Evolutionary conservation across 2,329 filamentous ascomycete genomes (phyloP).

Genomic region (Stagonosporopsis tanaceti): DNA sequence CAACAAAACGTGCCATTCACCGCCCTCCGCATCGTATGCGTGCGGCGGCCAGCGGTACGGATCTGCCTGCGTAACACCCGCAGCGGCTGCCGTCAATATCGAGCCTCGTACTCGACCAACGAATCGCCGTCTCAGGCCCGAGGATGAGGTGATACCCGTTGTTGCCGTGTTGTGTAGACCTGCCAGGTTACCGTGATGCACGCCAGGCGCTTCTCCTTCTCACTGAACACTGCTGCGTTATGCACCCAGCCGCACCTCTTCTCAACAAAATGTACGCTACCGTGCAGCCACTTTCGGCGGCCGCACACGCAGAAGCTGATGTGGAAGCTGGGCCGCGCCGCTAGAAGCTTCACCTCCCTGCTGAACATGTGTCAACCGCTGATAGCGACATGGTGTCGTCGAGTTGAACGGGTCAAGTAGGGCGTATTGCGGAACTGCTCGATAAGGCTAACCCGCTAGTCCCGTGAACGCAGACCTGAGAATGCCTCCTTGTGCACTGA

Average conservation of each 20-base stretch:
- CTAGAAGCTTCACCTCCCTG: conserved; percentile 9
- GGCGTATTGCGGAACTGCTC: conserved; percentile 10
- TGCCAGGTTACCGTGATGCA: conserved; percentile 7
- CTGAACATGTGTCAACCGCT: neutral
- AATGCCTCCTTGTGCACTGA: neutral
- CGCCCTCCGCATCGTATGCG: conserved; percentile 7
- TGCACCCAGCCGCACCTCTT: neutral
- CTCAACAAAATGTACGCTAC: conserved; percentile 24
- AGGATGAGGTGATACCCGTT: conserved; percentile 7
- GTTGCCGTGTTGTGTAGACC: neutral
- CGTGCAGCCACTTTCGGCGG: conserved; percentile 21
- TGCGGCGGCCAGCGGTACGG: conserved; percentile 1
- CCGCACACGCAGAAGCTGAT: conserved; percentile 7
- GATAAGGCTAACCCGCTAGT: neutral
- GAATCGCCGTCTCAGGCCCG: conserved; percentile 12
- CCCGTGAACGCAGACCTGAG: neutral
- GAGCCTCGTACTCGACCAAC: conserved; percentile 12
- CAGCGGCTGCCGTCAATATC: conserved; percentile 13
- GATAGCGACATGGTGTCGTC: conserved; percentile 3
- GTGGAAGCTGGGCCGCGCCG: conserved; percentile 19
- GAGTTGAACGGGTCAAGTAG: neutral
- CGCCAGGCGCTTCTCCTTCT: neutral
- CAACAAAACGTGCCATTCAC: conserved; percentile 22
- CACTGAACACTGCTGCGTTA: neutral
- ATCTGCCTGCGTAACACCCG: conserved; percentile 9